A percentile compares a stretch with the other conserved stretches of the same genome.
These are phyloP conservation scores for Epichloe glyceriae DNA, from an alignment of 2,329 filamentous ascomycete genomes.

Conservation along the genomic window DNA sequence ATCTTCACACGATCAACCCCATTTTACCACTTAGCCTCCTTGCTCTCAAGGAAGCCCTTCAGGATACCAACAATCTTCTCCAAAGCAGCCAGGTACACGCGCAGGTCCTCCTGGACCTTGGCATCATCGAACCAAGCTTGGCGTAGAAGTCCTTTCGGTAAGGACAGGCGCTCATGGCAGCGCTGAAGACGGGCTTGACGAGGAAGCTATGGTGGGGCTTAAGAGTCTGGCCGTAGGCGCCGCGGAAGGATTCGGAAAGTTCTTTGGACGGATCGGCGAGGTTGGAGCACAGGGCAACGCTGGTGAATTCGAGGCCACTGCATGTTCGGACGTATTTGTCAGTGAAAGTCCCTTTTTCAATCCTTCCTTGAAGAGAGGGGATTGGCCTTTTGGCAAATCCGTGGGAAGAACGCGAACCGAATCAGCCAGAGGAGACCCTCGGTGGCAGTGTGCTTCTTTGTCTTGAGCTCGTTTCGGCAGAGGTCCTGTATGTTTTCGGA, in stretches of 20 bases:
- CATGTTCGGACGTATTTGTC: conserved; percentile 3
- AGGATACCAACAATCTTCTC: conserved; percentile 70
- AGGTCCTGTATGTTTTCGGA: conserved; percentile 80
- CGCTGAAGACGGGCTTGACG: conserved; percentile 82
- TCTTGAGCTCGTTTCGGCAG: conserved; percentile 74
- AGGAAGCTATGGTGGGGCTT: conserved; percentile 86
- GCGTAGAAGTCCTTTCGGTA: conserved; percentile 88
- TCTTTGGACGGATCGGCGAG: conserved; percentile 55
- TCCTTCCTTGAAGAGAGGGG: not conserved
- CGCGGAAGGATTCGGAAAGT: conserved; percentile 75
- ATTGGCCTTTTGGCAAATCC: not conserved
- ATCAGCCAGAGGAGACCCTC: conserved; percentile 87
- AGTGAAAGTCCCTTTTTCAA: not conserved
- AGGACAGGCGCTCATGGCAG: conserved; percentile 85
- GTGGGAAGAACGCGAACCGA: conserved; percentile 43
- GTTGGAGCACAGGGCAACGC: conserved; percentile 70
- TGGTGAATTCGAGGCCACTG: conserved; percentile 90
- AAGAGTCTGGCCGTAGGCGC: conserved; percentile 72
- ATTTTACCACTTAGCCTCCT: conserved; percentile 4
- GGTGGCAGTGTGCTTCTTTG: conserved; percentile 75
- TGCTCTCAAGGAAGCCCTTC: conserved; percentile 38
- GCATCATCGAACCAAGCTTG: conserved; percentile 60
- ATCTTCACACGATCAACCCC: not conserved
- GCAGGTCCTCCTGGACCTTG: conserved; percentile 52
- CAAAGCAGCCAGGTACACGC: conserved; percentile 61